Conservation (phyloP, 2,329 filamentous ascomycete species). For the Penicillium sp. region DNA sequence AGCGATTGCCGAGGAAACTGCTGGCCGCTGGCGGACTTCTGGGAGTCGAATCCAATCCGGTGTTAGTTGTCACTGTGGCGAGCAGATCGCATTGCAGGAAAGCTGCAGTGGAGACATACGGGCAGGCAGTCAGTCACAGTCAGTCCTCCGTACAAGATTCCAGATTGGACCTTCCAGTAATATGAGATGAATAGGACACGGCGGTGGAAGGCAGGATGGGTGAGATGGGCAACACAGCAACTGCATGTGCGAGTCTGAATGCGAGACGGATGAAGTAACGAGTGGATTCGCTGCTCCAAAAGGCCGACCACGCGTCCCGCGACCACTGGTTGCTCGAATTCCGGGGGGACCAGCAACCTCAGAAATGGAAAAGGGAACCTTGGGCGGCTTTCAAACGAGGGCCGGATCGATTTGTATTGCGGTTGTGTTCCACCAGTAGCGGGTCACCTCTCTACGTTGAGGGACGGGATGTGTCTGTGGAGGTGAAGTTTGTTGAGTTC, state of each 20-base stretch:
- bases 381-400: constrained; percentile 16
- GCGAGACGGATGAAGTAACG: background rate
- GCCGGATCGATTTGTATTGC: background rate
- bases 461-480: background rate
- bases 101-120: constrained; percentile 16
- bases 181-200: background rate
- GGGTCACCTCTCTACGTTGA: background rate
- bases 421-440: background rate
- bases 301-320: constrained; percentile 15
- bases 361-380: background rate
- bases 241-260: background rate
- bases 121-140: constrained; percentile 19
- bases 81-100: constrained; percentile 4
- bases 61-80: background rate
- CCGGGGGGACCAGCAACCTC: background rate
- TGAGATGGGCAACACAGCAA: background rate
- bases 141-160: background rate
- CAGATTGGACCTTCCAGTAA: background rate
- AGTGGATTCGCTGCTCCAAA: background rate
- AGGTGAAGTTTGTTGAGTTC: background rate
- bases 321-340: constrained; percentile 8
- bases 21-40: background rate
- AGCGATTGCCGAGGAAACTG: background rate
- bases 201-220: background rate
- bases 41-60: background rate